Base-by-base conservation (phyloP, 371 early-diverging fungal species). In the Rhizopus delemar region DNA sequence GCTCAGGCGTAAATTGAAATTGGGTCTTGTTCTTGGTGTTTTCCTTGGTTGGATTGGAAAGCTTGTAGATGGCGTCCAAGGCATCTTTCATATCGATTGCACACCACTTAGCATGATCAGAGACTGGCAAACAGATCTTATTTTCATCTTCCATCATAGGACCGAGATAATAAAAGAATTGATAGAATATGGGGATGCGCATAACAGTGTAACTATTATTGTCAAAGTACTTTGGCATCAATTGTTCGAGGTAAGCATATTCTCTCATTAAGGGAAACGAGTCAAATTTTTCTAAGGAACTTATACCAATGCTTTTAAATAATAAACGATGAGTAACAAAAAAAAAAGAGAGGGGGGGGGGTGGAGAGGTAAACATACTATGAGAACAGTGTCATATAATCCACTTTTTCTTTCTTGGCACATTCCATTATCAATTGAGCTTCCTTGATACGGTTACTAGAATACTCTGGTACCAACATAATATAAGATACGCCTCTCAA, bases 141-240 rank as follows among this genome's bases (percentile, higher is more conserved):
- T 60, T 50, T 29, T 60, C 5, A 35, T 64, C 60, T 29, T 65
- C 69, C 15, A 72, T 65, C 66, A 69, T 65, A 0, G 72, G 72
- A 0, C 65, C 62, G 28, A 57, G 57, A 16, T 62, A 63, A 51
- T 60, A 72, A 36, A 69, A 65, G 8, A 62, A 54, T 39, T 72
- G 72, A 43, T 66, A 50, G 41, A 62, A 53, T 29, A 72, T 53
- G 6, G 57, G 16, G 4, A 56, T 16, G n/a, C 56, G 63, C 8
- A 67, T 41, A 6, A 67, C 51, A 28, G 63, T 63, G 11, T 56
- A 45, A 12, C 32, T 56, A 3, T 56, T 34, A 1, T 48, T 8
- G 16, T 45, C 46, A 59, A 53, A 67, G 9, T 28, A 1, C 0
- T 50, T 28, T 1, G 15, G 4, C 2, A 67, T 31, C 8, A 31